Evolutionary conservation across 2,329 filamentous ascomycete species (phyloP), one percentile per base, ranked within the genome.

Genomic region (Xylariomycetidae sp.): DNA sequence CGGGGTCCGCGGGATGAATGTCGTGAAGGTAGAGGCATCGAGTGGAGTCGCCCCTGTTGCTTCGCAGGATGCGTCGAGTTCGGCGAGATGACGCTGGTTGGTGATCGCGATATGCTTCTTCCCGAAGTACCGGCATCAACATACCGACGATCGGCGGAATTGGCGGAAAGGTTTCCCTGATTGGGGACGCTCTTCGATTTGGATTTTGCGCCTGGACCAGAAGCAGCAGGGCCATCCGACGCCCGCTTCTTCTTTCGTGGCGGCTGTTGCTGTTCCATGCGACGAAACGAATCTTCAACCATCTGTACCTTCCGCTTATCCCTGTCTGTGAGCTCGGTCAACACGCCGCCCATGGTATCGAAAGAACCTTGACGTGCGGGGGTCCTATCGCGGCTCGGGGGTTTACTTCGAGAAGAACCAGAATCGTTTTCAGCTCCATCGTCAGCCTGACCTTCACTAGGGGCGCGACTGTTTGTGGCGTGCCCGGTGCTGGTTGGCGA

Each of bases 281-380:
- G 75, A 35, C 74, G 68, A 52, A 82, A 75, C 2, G 73, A 66
- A 38, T 79, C 74, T 44, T 82, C 78, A 0, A 79, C 68, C 69
- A 77, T 77, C 14, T 75, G 72, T 9, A 82, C 70, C 46, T 82
- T 82, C 22, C 78, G 65, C 57, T 82, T 82, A 40, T 82, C 78
- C 19, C 78, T 70, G 42, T 82, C 76, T 1, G 78, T 80, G 6
- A 72, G 74, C 42, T 79, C 76, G 1, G 75, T 80, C 36, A 79
- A 58, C 45, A 79, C 77, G 4, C 72, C 72, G 4, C 72, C 72
- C 2, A 74, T 55, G 8, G 74, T 73, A 32, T 80, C 70, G 36
- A 76, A 71, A 0, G 74, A 74, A 17, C 76, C 78, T 46, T 78
- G 72, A 6, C 70, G 66, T 2, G 61, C 61, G 3, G 79, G 79